Evolutionary conservation across 148 eudicot genomes (phyloP), one percentile per base, ranked within the genome.

Genomic region (Silene uniflora): DNA sequence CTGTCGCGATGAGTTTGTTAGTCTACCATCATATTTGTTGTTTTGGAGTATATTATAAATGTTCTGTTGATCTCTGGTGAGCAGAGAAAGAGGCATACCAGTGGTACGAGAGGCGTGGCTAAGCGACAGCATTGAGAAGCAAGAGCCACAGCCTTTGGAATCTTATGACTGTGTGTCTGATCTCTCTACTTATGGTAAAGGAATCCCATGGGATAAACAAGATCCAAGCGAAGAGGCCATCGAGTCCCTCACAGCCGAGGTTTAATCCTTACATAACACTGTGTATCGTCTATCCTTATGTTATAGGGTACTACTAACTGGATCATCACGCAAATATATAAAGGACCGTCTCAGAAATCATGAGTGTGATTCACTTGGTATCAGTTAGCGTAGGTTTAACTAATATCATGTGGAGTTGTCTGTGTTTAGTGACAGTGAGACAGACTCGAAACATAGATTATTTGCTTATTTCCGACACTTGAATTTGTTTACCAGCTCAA

Each of bases 41-140:
- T 61, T 11, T 27, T 65, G 21, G n/a, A 32, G 69, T 65, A 2
- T 1, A 29, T 13, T 0, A n/a, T 18, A 18, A 63, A 35, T 64
- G 9, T 21, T 10, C 0, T 16, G 6, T 46, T 27, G n/a, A 3
- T 47, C 3, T 55, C 61, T 5, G 39, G 18, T 73, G 25, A 39
- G 60, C 76, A 92, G 93, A 73, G 97, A 91, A 62, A 86, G 84
- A 46, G 88, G 83, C 46, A 75, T 90, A 67, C 87, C 95, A 2
- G 86, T 91, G 17, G 90, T 93, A 14, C 81, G 91, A 55, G 98
- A 93, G 79, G 85, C 83, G 29, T 93, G 97, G 95, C 61, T 93
- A 65, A 73, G n/a, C 10, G 97, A 93, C 71, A 79, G 97, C 80
- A 93, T 89, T 47, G 83, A 87, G 84, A 91, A 93, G 67, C 82